Conservation (phyloP, 345 rosid genomes). For the Clarkia xantiana region DNA sequence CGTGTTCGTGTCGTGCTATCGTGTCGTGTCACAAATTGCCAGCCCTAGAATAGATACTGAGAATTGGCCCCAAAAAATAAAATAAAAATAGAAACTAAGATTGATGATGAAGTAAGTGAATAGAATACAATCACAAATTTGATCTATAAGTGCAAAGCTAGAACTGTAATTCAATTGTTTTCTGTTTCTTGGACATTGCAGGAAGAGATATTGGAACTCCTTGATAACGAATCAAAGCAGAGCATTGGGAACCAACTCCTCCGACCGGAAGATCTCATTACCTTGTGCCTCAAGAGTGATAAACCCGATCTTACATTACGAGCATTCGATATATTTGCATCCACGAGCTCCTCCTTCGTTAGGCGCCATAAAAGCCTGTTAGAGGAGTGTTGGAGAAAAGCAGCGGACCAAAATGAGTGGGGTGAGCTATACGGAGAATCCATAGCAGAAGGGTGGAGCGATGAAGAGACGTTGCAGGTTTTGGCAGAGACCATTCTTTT, state of each 20-base stretch:
- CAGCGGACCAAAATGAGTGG: constrained; percentile 74
- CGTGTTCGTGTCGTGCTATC: too few relatives aligned
- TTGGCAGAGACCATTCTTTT: constrained; percentile 54
- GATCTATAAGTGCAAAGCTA: too few relatives aligned
- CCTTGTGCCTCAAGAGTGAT: constrained; percentile 43
- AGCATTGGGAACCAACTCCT: constrained; percentile 25
- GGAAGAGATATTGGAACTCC: constrained; percentile 50
- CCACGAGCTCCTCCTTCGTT: constrained; percentile 70
- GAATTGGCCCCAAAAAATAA: too few relatives aligned
- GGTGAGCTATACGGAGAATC: constrained; percentile 49
- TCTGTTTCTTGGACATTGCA: constrained; percentile 13
- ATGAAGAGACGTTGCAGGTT: constrained; percentile 54
- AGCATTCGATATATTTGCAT: constrained; percentile 78
- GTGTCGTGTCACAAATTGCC: too few relatives aligned
- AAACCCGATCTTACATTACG: constrained; percentile 38
- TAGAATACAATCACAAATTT: too few relatives aligned
- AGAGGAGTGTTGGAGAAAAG: constrained; percentile 86
- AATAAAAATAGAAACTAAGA: background rate
- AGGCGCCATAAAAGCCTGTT: constrained; percentile 54
- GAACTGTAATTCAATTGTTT: background rate
- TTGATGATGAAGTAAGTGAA: background rate
- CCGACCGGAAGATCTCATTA: constrained; percentile 62
- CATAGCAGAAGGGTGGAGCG: constrained; percentile 67
- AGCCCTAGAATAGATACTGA: too few relatives aligned
- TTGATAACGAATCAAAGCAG: constrained; percentile 23